These are phyloP conservation scores for Maudiozyma barnettii DNA, from an alignment of 805 yeast species.

Conservation along the genomic window DNA sequence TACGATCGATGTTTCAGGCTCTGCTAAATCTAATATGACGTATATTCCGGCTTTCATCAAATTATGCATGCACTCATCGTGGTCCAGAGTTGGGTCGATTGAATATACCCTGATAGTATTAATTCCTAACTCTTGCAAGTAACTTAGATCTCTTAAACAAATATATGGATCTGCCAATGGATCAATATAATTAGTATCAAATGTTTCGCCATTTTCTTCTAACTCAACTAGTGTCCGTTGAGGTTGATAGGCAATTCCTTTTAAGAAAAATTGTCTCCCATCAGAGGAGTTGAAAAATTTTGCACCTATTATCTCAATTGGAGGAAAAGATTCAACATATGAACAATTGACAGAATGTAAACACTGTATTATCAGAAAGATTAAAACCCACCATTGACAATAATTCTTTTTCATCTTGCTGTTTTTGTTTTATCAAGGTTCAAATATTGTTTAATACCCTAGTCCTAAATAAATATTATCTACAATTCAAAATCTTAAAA, in stretches of 20 bases:
- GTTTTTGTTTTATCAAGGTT: too few relatives aligned
- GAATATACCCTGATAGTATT: slow-evolving; percentile 84
- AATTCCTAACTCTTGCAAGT: slow-evolving; percentile 54
- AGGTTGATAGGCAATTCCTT: slow-evolving; percentile 83
- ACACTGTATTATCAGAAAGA: background rate
- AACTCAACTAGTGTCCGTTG: slow-evolving; percentile 36
- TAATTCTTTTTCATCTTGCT: too few relatives aligned
- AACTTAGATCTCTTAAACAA: slow-evolving; percentile 80
- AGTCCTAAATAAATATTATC: too few relatives aligned
- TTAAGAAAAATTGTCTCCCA: slow-evolving; percentile 77
- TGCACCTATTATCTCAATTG: slow-evolving; percentile 58
- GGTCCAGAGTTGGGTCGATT: slow-evolving; percentile 60
- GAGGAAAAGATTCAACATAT: slow-evolving; percentile 6
- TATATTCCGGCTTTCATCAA: slow-evolving; percentile 83
- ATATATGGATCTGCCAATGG: slow-evolving; percentile 63
- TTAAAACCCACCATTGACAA: background rate
- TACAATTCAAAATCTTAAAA: too few relatives aligned
- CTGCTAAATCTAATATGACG: slow-evolving; percentile 81
- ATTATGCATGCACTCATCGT: slow-evolving; percentile 67
- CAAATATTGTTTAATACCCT: too few relatives aligned
- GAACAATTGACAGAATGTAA: background rate
- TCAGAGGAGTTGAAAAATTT: slow-evolving; percentile 65
- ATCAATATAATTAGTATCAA: slow-evolving; percentile 41
- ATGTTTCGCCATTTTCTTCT: slow-evolving; percentile 8
- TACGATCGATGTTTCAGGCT: slow-evolving; percentile 70